Base-by-base conservation (phyloP, 2,329 filamentous ascomycete species). In the Remersonia thermophila region DNA sequence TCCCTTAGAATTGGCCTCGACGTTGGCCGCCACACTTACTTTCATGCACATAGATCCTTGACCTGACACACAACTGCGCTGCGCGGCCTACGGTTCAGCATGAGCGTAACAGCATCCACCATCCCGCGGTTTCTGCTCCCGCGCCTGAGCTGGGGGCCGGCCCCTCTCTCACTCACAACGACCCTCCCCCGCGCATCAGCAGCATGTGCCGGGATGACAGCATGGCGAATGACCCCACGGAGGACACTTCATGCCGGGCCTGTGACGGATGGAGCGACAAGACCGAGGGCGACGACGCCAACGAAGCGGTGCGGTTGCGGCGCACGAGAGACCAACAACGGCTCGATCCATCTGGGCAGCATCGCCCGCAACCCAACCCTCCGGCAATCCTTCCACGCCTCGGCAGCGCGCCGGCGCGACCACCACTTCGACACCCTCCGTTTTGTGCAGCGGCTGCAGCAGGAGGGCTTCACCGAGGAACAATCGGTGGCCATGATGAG, bases 401-500 rank as follows among this genome's bases (percentile, higher is more conserved):
- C 83, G 1, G 56, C 73, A 2, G 51, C 61, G 27, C 70, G 64
- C 34, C 55, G 58, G 35, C 74, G 82, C 46, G 87, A 95, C 52
- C 91, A 98, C 59, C 87, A 98, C 60, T 98, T 98, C 56, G 91
- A 98, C 60, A 98, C 91, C 1, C 73, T 98, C 43, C 95, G 94
- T 63, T 94, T 98, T 55, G 87, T 98, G 27, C 84, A 94, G 61
- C 72, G 84, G 35, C 67, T 98, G 28, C 79, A 89, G 57, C 75
- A 75, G 47, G 91, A 98, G 57, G 91, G 91, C 0, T 95, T 96
- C 58, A 94, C 85, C 16, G 89, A 96, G 58, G 82, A 87, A 48
- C 91, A 98, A 61, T 80, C 87, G 2, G 86, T 85, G 17, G 89
- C 91, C n/a, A 91, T 95, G 82, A 96, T 98, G 91, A 84, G 83